phyloP scores from a whole-genome alignment of 2,329 filamentous ascomycete genomes.

The Fusarium sp. region DNA sequence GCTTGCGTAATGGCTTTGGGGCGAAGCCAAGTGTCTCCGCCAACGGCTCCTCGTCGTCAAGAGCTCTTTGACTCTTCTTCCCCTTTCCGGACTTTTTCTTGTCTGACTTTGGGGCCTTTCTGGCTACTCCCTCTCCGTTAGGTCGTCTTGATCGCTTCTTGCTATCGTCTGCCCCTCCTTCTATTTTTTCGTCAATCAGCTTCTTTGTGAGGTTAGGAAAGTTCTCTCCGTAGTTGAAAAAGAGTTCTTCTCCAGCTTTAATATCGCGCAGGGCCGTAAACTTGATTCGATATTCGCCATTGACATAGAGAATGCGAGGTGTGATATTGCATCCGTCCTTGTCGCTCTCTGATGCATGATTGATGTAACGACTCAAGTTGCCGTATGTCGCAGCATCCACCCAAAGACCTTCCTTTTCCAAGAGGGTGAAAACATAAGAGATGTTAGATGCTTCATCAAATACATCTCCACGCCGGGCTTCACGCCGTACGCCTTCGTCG shows the following conservation, averaged over 20 bases:
- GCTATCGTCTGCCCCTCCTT: conserved; percentile 43
- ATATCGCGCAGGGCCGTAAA: conserved; percentile 77
- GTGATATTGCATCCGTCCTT: conserved; percentile 69
- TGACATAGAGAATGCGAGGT: conserved; percentile 76
- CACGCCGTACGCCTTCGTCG: conserved; percentile 75
- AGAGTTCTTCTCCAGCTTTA: conserved; percentile 77
- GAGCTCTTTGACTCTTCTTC: conserved; percentile 13
- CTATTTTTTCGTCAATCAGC: conserved; percentile 53
- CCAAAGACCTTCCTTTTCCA: conserved; percentile 71
- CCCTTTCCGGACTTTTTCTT: conserved; percentile 41
- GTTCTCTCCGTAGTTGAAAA: conserved; percentile 82
- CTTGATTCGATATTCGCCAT: conserved; percentile 80
- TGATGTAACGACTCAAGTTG: conserved; percentile 86
- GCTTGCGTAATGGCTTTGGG: conserved; percentile 41
- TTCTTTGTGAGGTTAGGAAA: conserved; percentile 69
- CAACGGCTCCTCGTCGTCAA: conserved; percentile 38
- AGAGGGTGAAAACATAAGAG: conserved; percentile 72
- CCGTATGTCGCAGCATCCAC: conserved; percentile 82
- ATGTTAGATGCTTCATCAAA: conserved; percentile 70
- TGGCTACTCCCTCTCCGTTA: conserved; percentile 36
- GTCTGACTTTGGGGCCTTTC: conserved; percentile 44
- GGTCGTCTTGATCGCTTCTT: conserved; percentile 46
- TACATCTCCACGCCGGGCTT: conserved; percentile 68
- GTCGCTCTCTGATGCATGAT: conserved; percentile 71
- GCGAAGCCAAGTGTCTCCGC: conserved; percentile 19